These are phyloP conservation scores for Wickerhamiella musiphila DNA, from an alignment of 805 yeast species.

Conservation along the genomic window DNA sequence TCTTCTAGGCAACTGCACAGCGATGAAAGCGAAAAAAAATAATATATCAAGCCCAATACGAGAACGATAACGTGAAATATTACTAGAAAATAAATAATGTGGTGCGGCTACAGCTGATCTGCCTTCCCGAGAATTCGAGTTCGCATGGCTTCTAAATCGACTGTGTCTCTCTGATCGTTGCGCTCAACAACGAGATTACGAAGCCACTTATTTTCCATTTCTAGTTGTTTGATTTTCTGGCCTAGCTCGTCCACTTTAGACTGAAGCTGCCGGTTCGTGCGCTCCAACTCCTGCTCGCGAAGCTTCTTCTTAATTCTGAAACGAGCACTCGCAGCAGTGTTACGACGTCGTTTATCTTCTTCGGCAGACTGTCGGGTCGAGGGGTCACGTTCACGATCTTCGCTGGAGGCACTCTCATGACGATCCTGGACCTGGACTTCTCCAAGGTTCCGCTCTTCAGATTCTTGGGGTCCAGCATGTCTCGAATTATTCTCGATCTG, in stretches of 20 bases:
- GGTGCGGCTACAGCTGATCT: constrained; percentile 3
- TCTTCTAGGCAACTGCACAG: background rate
- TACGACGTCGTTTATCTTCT: constrained; percentile 64
- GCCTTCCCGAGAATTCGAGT: constrained; percentile 1
- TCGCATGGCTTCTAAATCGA: constrained; percentile 15
- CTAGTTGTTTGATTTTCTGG: constrained; percentile 60
- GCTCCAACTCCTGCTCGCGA: constrained; percentile 83
- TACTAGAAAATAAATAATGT: background rate
- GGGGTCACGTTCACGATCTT: constrained; percentile 1
- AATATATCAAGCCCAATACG: background rate
- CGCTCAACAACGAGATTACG: constrained; percentile 72
- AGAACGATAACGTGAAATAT: constrained; percentile 1
- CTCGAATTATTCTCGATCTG: no score
- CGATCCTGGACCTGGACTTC: background rate
- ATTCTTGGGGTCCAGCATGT: no score
- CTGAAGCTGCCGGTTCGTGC: constrained; percentile 51
- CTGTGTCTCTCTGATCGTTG: constrained; percentile 23
- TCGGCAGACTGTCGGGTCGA: constrained; percentile 22
- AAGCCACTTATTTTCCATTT: constrained; percentile 82
- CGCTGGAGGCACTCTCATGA: background rate
- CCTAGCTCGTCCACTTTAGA: constrained; percentile 52
- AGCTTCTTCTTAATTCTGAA: constrained; percentile 83
- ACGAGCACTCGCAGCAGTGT: constrained; percentile 89
- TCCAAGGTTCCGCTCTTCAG: no score
- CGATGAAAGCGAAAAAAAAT: background rate